phyloP scores from a whole-genome alignment of 495 filamentous ascomycete species.

The Penicillium ochrochloron region DNA sequence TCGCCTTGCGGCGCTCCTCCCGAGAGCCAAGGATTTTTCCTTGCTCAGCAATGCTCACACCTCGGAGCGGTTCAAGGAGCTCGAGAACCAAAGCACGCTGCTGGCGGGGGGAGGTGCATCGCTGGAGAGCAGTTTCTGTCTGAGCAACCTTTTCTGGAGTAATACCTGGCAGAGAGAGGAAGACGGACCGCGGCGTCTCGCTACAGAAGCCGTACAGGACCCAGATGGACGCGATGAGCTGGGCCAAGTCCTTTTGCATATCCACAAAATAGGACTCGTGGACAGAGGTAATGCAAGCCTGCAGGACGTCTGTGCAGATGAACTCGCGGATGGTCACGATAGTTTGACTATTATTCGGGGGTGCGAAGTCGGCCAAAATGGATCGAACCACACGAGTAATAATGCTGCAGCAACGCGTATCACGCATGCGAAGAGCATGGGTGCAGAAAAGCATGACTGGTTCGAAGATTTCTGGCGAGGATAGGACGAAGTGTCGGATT shows the following conservation, averaged over 20 bases:
- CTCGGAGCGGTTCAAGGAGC: conserved; percentile 80
- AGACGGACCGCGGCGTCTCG: conserved; percentile 52
- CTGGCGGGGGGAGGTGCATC: conserved; percentile 69
- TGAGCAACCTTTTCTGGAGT: conserved; percentile 46
- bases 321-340: conserved; percentile 83
- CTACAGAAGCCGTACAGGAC: conserved; percentile 70
- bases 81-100: conserved; percentile 87
- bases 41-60: conserved; percentile 89
- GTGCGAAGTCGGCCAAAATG: conserved; percentile 78
- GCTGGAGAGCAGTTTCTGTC: conserved; percentile 58
- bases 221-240: conserved; percentile 84
- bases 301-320: conserved; percentile 81
- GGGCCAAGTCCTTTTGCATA: conserved; percentile 88
- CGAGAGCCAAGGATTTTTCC: conserved; percentile 70
- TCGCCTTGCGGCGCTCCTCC: conserved; percentile 56
- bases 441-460: conserved; percentile 89
- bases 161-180: conserved; percentile 64
- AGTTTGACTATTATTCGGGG: conserved; percentile 53
- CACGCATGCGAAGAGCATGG: conserved; percentile 87
- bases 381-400: conserved; percentile 83
- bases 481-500: conserved; percentile 80
- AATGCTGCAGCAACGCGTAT: conserved; percentile 84
- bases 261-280: conserved; percentile 97
- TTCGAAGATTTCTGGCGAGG: conserved; percentile 77
- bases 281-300: conserved; percentile 81